Base-by-base conservation (phyloP, 1,284 basidiomycete genomes). In the Porogramme epimiltina region DNA sequence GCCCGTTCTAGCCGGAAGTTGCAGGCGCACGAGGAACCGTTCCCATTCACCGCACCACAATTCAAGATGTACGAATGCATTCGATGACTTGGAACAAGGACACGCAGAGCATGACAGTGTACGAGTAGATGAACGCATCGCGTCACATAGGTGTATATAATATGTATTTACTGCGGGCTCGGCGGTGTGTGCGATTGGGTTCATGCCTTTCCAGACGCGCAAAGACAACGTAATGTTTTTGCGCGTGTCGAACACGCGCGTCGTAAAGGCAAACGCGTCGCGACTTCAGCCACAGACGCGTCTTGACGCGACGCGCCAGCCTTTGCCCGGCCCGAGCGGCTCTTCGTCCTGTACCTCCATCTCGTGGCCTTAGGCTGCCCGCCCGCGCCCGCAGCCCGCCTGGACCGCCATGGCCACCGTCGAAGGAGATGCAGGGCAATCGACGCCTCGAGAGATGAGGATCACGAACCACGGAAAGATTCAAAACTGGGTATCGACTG, bases 21-120 rank as follows among this genome's bases (percentile, higher is more conserved):
- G 75, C 78, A 59, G 67, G 70, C 73, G 5, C 78, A 80, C 38
- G 84, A 82, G 31, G 88, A 90, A 61, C 80, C 82, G 16, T 84
- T 90, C 62, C 77, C 83, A 3, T 95, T 90, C 68, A 77, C 76
- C 15, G 77, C 79, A 8, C 72, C 77, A 9, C 67, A 70, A 24
- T 94, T 89, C 77, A 89, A 78, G 61, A 85, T 89, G 80, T 89
- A 87, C 63, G 87, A 92, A 70, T 81, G 80, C 40, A 81, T 94
- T 60, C 83, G 92, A 58, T 93, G 42, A 51, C 4, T n/a, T n/a
- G n/a, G n/a, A n/a, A n/a, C n/a, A n/a, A n/a, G n/a, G n/a, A n/a
- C n/a, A n/a, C n/a, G n/a, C n/a, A n/a, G n/a, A n/a, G n/a, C n/a
- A n/a, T n/a, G n/a, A n/a, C 9, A 24, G 42, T 43, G 24, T 43